Evolutionary conservation across 169 alveolate genomes (phyloP), one percentile per base, ranked within the genome.

Genomic region (Plasmodium reichenowi): DNA sequence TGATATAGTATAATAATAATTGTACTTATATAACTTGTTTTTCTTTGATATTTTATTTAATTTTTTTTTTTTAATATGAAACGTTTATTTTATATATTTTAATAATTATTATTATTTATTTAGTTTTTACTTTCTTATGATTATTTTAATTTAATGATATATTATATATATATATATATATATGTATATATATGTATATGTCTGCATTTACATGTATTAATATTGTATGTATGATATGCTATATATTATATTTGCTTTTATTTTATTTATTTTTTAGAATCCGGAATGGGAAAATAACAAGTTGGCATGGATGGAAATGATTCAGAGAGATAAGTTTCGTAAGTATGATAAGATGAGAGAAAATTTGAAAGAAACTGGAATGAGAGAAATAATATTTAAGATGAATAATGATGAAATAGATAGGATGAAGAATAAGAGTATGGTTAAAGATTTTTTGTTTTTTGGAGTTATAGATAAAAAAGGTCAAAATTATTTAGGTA

Each of bases 401-500:
- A 72, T 80, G 64, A 52, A 71, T 64, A 26, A 12, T 80, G 92
- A 90, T 58, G 93, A 71, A 63, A 63, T 89, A 48, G 75, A 52
- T 56, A 74, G 29, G 70, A 58, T 88, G 47, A 6, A 66, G 90
- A 83, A 93, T 88, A 85, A 93, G 38, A 66, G 80, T 7, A 83
- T 64, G 93, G 67, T 50, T 70, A 78, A 93, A 87, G 92, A 89
- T 73, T 64, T 76, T 43, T 78, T 48, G 4, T 90, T 80, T 62
- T 78, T 93, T 72, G 95, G 95, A 8, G 89, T 73, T 26, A 72
- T 13, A 56, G 93, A 92, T 22, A 90, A 60, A 13, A 91, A 78
- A 26, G 95, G 95, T n/a, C 95, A 90, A 75, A 93, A 93, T 72
- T 43, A 64, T 60, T 63, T 93, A 62, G 95, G 95, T 26, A 52